Evolutionary conservation across 345 rosid species (phyloP).

Genomic region (Boechera retrofracta): DNA sequence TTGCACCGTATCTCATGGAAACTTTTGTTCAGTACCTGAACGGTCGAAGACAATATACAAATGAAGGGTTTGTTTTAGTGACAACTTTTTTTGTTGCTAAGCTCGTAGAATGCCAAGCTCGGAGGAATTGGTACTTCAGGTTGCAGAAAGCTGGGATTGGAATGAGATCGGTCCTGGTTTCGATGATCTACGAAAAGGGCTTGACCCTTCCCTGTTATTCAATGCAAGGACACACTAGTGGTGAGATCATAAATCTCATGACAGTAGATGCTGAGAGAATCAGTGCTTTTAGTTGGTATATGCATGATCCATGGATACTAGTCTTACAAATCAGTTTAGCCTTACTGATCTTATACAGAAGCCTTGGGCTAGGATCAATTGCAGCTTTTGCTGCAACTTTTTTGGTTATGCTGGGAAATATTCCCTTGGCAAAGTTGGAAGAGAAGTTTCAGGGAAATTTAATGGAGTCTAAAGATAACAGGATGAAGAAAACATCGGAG

Average conservation of each 20-base stretch:
- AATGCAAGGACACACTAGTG: slow-evolving; percentile 58
- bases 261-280: slow-evolving; percentile 64
- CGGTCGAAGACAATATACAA: slow-evolving; percentile 42
- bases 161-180: slow-evolving; percentile 54
- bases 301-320: slow-evolving; percentile 64
- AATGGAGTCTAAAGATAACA: slow-evolving; percentile 68
- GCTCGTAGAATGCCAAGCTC: slow-evolving; percentile 59
- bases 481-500: slow-evolving; percentile 74
- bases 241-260: slow-evolving; percentile 70
- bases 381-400: slow-evolving; percentile 58
- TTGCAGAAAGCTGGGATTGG: slow-evolving; percentile 56
- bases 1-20: slow-evolving; percentile 57
- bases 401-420: slow-evolving; percentile 59
- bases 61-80: slow-evolving; percentile 58
- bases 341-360: slow-evolving; percentile 52
- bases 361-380: slow-evolving; percentile 61
- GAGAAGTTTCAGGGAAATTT: slow-evolving; percentile 67
- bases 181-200: slow-evolving; percentile 62
- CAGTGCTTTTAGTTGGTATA: slow-evolving; percentile 48
- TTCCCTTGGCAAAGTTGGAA: slow-evolving; percentile 60
- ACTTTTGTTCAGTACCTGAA: slow-evolving; percentile 60
- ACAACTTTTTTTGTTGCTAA: slow-evolving; percentile 58
- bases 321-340: slow-evolving; percentile 62
- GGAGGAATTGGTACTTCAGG: slow-evolving; percentile 60
- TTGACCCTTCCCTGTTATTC: slow-evolving; percentile 58